Evolutionary conservation across 768 basidiomycete genomes (phyloP).

Genomic region (Mycena rebaudengoi): DNA sequence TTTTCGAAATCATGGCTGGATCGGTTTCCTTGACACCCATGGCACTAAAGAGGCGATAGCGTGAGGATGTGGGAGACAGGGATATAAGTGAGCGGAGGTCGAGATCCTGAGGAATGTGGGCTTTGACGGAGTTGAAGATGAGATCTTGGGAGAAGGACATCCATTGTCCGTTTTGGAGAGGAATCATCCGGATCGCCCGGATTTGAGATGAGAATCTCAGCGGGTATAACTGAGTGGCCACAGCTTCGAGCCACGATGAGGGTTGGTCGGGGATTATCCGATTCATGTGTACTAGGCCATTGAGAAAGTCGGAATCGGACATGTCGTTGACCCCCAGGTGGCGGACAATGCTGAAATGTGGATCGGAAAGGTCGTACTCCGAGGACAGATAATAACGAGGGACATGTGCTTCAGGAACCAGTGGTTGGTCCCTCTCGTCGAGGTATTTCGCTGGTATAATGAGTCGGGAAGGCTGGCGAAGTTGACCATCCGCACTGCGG

Average conservation of each 20-base stretch:
- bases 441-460: not conserved
- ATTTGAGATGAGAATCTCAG: not conserved
- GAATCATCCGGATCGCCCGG: not conserved
- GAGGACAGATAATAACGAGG: not conserved
- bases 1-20: not conserved
- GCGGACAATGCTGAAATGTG: not conserved
- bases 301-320: not conserved
- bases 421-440: not conserved
- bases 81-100: not conserved
- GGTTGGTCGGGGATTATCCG: not conserved
- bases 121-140: not conserved
- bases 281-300: not conserved
- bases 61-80: slow-evolving; percentile 3
- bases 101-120: not conserved
- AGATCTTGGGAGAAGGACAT: not conserved
- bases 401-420: not conserved
- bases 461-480: slow-evolving; percentile 8
- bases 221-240: not conserved
- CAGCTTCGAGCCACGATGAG: not conserved
- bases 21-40: not conserved
- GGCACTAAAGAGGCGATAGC: not conserved
- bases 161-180: slow-evolving; percentile 6
- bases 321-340: not conserved
- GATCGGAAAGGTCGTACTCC: not conserved
- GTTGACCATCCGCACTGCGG: slow-evolving; percentile 19